Conservation (phyloP, 164 flowering plant genomes). For the Vitis riparia region DNA sequence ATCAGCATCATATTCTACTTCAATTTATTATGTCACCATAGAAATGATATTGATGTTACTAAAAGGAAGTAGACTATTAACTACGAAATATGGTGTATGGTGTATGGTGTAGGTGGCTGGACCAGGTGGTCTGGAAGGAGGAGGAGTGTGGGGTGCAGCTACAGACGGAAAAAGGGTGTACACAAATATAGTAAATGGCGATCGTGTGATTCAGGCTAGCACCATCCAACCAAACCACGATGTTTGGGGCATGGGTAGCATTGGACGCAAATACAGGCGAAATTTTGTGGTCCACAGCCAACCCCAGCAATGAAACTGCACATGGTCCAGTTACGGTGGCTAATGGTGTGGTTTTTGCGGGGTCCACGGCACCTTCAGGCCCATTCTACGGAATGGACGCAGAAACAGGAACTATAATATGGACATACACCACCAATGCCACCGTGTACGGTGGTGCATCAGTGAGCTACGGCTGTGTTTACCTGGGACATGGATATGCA, state of each 20-base stretch:
- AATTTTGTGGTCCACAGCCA: constrained; percentile 46
- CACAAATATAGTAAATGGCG: constrained; percentile 43
- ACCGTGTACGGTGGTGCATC: constrained; percentile 56
- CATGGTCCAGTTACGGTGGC: constrained; percentile 43
- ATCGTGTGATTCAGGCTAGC: constrained; percentile 30
- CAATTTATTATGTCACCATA: too few relatives aligned
- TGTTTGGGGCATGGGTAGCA: constrained; percentile 58
- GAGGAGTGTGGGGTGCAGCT: constrained; percentile 59
- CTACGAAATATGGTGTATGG: too few relatives aligned
- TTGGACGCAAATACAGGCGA: constrained; percentile 41
- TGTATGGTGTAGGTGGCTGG: constrained; percentile 28
- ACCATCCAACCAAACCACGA: constrained; percentile 40
- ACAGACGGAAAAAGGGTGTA: constrained; percentile 41
- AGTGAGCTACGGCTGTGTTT: constrained; percentile 43
- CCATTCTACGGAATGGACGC: constrained; percentile 49
- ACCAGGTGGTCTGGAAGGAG: constrained; percentile 46
- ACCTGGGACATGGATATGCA: constrained; percentile 40
- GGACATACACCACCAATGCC: constrained; percentile 46
- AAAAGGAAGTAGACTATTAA: too few relatives aligned
- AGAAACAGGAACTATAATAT: constrained; percentile 36
- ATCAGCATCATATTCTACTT: too few relatives aligned
- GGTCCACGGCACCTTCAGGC: constrained; percentile 37
- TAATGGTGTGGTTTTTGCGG: constrained; percentile 48
- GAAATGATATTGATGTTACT: too few relatives aligned
- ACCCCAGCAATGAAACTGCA: constrained; percentile 39